A percentile compares a stretch with the other conserved stretches of the same genome.
Conservation (phyloP, 2,329 filamentous ascomycete genomes). For the Ophiostoma quercus region DNA sequence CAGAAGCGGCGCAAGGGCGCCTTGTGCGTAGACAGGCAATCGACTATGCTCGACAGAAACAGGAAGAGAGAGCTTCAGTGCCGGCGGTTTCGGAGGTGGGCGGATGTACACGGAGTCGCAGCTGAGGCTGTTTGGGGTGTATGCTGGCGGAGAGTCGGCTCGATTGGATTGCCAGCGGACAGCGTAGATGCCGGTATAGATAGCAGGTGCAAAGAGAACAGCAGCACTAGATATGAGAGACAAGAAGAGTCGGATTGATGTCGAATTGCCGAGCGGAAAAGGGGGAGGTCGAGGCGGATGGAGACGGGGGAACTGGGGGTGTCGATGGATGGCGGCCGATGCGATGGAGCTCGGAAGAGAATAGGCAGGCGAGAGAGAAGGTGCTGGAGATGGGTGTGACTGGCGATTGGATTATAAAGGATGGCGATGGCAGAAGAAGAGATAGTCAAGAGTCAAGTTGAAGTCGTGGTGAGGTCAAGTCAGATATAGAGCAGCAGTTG, state of each 20-base stretch:
- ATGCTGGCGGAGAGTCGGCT: background rate
- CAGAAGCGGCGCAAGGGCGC: conserved; percentile 4
- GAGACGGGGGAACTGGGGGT: conserved; percentile 6
- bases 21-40: background rate
- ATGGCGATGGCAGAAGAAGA: background rate
- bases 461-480: conserved; percentile 9
- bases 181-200: background rate
- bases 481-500: background rate
- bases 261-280: conserved; percentile 3
- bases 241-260: background rate
- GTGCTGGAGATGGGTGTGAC: background rate
- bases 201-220: background rate
- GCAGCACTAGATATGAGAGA: background rate
- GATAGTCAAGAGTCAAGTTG: background rate
- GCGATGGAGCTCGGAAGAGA: background rate
- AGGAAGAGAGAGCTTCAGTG: background rate
- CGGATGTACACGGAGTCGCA: background rate
- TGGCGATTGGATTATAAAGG: background rate
- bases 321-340: conserved; percentile 4
- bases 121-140: background rate
- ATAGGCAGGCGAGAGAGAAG: background rate
- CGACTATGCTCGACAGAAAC: background rate
- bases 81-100: background rate
- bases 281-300: conserved; percentile 14
- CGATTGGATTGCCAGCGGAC: background rate